Evolutionary conservation across 2,329 filamentous ascomycete species (phyloP).

Genomic region (Teratosphaeria viscida): DNA sequence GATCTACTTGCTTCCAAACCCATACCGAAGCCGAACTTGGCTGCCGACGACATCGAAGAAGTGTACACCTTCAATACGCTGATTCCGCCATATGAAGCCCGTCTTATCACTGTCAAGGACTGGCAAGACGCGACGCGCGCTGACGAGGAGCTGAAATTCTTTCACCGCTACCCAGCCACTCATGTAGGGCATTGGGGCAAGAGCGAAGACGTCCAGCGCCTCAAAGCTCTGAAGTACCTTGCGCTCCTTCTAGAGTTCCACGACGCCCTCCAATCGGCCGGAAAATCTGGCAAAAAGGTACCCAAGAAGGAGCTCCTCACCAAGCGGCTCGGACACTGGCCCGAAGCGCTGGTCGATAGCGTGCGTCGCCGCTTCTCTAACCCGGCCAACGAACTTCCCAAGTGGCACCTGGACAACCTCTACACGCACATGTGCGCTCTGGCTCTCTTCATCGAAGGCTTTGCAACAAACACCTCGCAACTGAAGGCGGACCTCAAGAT

Average conservation of each 20-base stretch:
- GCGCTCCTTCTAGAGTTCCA: slow-evolving; percentile 39
- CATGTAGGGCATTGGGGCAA: slow-evolving; percentile 50
- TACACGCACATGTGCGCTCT: slow-evolving; percentile 64
- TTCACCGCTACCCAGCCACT: slow-evolving; percentile 54
- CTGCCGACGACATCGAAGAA: slow-evolving; percentile 57
- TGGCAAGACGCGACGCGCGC: slow-evolving; percentile 61
- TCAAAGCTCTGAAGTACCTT: slow-evolving; percentile 42
- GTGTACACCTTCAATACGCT: slow-evolving; percentile 60
- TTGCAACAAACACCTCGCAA: slow-evolving; percentile 58
- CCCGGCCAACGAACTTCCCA: slow-evolving; percentile 50
- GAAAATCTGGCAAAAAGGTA: slow-evolving; percentile 36
- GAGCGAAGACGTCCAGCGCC: slow-evolving; percentile 24
- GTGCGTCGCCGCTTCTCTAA: slow-evolving; percentile 51
- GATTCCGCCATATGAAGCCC: slow-evolving; percentile 58
- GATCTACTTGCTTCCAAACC: slow-evolving; percentile 59
- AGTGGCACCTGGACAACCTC: slow-evolving; percentile 61
- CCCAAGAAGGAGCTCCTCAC: slow-evolving; percentile 53
- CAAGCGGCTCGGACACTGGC: slow-evolving; percentile 42
- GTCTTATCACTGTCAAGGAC: slow-evolving; percentile 57
- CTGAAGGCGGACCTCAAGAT: slow-evolving; percentile 62
- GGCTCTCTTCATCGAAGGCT: slow-evolving; percentile 62
- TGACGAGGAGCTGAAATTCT: slow-evolving; percentile 43
- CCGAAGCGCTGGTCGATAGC: slow-evolving; percentile 53
- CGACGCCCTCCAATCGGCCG: slow-evolving; percentile 25
- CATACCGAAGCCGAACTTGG: slow-evolving; percentile 58